Conservation (phyloP, 306 rosid species). For the Pterocarpus santalinus region DNA sequence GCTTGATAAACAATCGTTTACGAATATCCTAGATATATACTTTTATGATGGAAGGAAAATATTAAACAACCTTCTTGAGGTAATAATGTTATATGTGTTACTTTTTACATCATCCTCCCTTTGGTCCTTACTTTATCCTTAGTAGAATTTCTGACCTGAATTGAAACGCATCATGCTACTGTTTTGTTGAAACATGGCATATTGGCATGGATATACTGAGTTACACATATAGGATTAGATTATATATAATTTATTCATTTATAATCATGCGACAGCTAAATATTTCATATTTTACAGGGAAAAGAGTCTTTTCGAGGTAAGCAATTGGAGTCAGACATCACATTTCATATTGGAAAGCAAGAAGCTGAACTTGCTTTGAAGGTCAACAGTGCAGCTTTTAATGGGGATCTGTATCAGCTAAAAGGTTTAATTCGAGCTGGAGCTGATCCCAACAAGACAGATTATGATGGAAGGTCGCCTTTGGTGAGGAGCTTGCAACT, state of each 20-base stretch:
- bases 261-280: slow-evolving; percentile 15
- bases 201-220: slow-evolving; percentile 24
- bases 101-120: neutral
- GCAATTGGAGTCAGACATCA: slow-evolving; percentile 90
- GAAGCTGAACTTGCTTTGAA: slow-evolving; percentile 96
- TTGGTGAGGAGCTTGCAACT: slow-evolving; percentile 63
- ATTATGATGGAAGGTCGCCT: slow-evolving; percentile 98
- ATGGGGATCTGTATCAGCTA: slow-evolving; percentile 84
- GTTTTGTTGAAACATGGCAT: slow-evolving; percentile 33
- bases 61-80: slow-evolving; percentile 94
- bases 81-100: slow-evolving; percentile 42
- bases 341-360: slow-evolving; percentile 89
- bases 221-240: slow-evolving; percentile 25
- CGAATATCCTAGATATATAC: slow-evolving; percentile 85
- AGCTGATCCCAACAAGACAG: slow-evolving; percentile 91
- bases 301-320: slow-evolving; percentile 71
- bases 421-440: slow-evolving; percentile 89
- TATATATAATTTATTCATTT: neutral
- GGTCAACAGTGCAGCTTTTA: slow-evolving; percentile 80
- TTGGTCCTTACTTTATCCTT: neutral
- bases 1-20: slow-evolving; percentile 90
- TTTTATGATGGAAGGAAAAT: slow-evolving; percentile 91
- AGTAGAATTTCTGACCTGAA: slow-evolving; percentile 19
- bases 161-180: slow-evolving; percentile 13
- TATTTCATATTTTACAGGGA: slow-evolving; percentile 60